Evolutionary conservation across 2,329 filamentous ascomycete species (phyloP), one percentile per base, ranked within the genome.

Genomic region (Fusarium oligoseptatum): DNA sequence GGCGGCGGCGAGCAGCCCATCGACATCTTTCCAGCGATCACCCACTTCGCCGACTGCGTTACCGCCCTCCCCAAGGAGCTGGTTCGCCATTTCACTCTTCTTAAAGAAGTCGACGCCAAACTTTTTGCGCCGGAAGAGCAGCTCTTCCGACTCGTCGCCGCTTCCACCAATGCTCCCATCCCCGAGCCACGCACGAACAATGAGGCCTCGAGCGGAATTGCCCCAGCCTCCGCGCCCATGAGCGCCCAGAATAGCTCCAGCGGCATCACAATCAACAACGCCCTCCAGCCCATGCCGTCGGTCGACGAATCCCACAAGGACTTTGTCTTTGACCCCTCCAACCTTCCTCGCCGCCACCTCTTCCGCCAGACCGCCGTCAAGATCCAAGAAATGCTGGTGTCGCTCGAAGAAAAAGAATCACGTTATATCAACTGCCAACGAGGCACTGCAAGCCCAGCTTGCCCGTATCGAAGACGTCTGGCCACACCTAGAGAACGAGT

Each of bases 21-120:
- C 85, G 89, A 92, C 76, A 91, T 92, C 77, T 92, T 91, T 77
- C 91, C 91, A 52, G 91, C 88, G 64, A 88, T 92, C 74, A 92
- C 89, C 12, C 90, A 92, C 84, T 98, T 99, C 82, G 94, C 96
- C 73, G 95, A 98, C 83, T 92, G 95, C 73, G 95, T 98, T 81
- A 92, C 95, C 61, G 95, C 96, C 43, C 90, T 99, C 29, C 97
- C 97, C 6, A 95, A 95, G 82, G 97, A 99, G 85, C 94, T 98
- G 60, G 95, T 98, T 77, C 92, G 95, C 81, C 96, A 99, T 83
- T 98, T 98, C 78, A 98, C 96, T 37, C 89, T 98, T 66, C 88
- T 99, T 77, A 98, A 98, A 83, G 97, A 99, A 85, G 97, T 98
- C 57, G 97, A 99, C 85, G 96, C 96, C 73, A 99, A 99, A 85